Conservation (phyloP, 2,329 filamentous ascomycete species). For the Tetracladium maxilliforme region DNA sequence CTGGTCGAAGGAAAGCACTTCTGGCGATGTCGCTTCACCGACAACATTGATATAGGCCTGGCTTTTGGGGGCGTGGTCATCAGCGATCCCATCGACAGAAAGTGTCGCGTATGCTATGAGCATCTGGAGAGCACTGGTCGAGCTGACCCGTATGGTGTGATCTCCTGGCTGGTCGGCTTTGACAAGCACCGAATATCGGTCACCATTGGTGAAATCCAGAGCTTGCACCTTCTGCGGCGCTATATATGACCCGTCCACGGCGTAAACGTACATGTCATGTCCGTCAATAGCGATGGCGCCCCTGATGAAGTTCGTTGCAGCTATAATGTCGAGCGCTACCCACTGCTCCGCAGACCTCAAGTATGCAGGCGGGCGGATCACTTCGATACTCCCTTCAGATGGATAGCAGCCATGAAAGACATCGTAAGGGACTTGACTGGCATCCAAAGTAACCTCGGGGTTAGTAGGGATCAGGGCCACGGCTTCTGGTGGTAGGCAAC, state of each 20-base stretch:
- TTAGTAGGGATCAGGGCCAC: slow-evolving; percentile 7
- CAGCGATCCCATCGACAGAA: too few species aligned
- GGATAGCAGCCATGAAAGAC: slow-evolving; percentile 10
- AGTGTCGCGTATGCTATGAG: slow-evolving; percentile 5
- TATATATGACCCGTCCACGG: slow-evolving; percentile 24
- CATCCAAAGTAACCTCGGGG: slow-evolving; percentile 9
- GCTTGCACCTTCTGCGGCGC: slow-evolving; percentile 17
- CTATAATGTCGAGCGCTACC: slow-evolving; percentile 21
- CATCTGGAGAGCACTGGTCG: slow-evolving; percentile 8
- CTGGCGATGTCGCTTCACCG: too few species aligned
- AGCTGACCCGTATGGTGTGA: slow-evolving; percentile 18
- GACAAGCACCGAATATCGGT: slow-evolving; percentile 23
- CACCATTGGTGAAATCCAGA: slow-evolving; percentile 12
- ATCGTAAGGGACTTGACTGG: slow-evolving; percentile 8
- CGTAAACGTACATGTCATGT: slow-evolving; percentile 26
- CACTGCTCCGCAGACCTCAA: slow-evolving; percentile 15
- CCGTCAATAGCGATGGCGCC: slow-evolving; percentile 23
- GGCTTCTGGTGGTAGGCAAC: slow-evolving; percentile 8
- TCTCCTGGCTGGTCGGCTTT: slow-evolving; percentile 21
- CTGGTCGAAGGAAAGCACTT: too few species aligned
- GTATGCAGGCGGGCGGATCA: slow-evolving; percentile 18
- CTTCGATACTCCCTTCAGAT: slow-evolving; percentile 11
- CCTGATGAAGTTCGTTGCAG: slow-evolving; percentile 13
- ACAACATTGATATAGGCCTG: too few species aligned
- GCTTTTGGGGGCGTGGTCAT: too few species aligned